Base-by-base conservation (phyloP, 163 green algal species). In the Coccomyxa subellipsoidea region DNA sequence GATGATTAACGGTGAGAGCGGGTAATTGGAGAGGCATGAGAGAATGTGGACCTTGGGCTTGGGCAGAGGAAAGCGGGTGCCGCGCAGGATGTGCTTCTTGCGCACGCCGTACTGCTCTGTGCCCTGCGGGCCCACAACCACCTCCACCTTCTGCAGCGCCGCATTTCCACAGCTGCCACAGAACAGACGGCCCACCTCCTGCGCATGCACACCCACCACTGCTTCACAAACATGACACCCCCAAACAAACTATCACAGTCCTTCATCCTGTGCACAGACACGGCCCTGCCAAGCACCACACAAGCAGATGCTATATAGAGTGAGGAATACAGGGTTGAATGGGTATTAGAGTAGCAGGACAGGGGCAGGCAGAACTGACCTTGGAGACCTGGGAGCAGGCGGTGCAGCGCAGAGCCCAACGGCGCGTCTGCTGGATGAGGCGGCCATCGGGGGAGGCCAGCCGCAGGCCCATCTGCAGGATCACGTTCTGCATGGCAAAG, bases 401-500 rank as follows among this genome's bases (percentile, higher is more conserved):
- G 27, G 85, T 83, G 86, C 93, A 96, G 76, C 90, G 88, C 83
- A 96, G 84, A 66, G 90, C 92, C 88, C 88, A 96, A 59, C 88
- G 83, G 10, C 85, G 84, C n/a, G 96, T 59, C 29, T 87, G 75
- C 18, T 80, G 87, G 81, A 99, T 96, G 77, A 89, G 88, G 53
- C 85, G 84, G 35, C 96, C 96, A 85, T 98, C 92, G 15, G 87
- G 88, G 4, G 94, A 90, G 29, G 96, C 84, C 76, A 98, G 86
- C 3, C 91, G 85, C 85, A 98, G 87, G 18, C 95, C 95, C 94
- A 98, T 97, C 89, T 98, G 93, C 86, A 99, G 87, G 54, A 97
- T 87, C 77, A 99, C 96, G 83, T 99, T 99, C 90, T 99, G 96
- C 96, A 99, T 99, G 2, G 96, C 91, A 84, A 97, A 99, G 83